Evolutionary conservation across 495 filamentous ascomycete species (phyloP).

Genomic region (Penicillium bialowiezense): DNA sequence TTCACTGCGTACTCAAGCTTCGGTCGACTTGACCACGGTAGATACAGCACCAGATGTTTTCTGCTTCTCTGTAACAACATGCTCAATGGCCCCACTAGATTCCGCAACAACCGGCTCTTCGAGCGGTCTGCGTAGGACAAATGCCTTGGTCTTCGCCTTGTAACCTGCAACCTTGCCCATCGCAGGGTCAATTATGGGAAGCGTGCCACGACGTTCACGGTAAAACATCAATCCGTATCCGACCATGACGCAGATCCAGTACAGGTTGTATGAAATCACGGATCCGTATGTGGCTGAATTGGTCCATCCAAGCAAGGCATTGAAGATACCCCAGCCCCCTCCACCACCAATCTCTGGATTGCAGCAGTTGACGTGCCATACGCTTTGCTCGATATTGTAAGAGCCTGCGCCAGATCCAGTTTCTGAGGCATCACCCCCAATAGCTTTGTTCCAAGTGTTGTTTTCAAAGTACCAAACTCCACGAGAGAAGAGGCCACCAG

Average conservation of each 20-base stretch:
- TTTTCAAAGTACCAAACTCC: constrained; percentile 71
- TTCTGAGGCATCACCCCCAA: constrained; percentile 74
- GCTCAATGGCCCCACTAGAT: constrained; percentile 9
- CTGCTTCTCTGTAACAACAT: background rate
- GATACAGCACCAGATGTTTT: constrained; percentile 7
- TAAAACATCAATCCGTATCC: constrained; percentile 24
- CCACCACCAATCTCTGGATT: constrained; percentile 68
- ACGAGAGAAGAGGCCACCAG: constrained; percentile 76
- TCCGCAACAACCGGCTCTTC: constrained; percentile 7
- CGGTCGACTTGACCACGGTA: constrained; percentile 1
- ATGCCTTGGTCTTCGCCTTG: constrained; percentile 21
- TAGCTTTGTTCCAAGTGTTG: constrained; percentile 58
- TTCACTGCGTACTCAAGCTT: background rate
- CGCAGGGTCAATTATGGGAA: constrained; percentile 23
- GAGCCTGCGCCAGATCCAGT: constrained; percentile 76
- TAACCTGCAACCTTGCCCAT: constrained; percentile 4
- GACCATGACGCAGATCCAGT: constrained; percentile 57
- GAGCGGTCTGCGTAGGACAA: constrained; percentile 16
- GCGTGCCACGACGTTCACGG: constrained; percentile 19
- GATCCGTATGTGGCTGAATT: constrained; percentile 81
- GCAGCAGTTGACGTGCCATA: constrained; percentile 95
- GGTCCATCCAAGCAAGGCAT: constrained; percentile 75
- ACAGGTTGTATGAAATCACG: constrained; percentile 84
- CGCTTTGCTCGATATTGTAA: constrained; percentile 78
- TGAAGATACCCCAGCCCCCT: constrained; percentile 89